These are phyloP conservation scores for Penicillium soppii DNA, from an alignment of 495 filamentous ascomycete species.

Conservation along the genomic window DNA sequence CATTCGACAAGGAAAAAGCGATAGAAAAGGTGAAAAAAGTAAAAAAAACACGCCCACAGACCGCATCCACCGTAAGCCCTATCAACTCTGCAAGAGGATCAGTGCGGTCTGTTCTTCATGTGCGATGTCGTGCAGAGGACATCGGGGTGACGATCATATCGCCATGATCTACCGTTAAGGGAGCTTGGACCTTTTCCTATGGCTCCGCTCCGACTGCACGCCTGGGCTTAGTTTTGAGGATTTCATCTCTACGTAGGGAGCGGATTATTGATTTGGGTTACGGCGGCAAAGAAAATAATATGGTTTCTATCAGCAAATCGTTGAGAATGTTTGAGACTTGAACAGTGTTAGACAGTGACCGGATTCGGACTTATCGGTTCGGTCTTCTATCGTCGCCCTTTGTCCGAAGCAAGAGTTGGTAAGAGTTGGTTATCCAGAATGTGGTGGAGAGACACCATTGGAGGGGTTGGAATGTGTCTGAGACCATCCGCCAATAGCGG, in stretches of 20 bases:
- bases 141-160: slow-evolving; percentile 20
- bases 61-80: slow-evolving; percentile 11
- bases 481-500: slow-evolving; percentile 15
- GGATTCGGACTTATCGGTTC: not conserved
- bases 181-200: slow-evolving; percentile 29
- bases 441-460: slow-evolving; percentile 18
- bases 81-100: slow-evolving; percentile 16
- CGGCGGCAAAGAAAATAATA: slow-evolving; percentile 5
- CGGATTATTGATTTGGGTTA: not conserved
- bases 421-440: slow-evolving; percentile 18
- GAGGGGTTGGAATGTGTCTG: slow-evolving; percentile 32
- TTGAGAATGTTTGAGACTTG: not conserved
- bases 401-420: not conserved
- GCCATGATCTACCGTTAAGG: slow-evolving; percentile 17
- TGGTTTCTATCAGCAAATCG: not conserved
- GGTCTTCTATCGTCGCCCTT: not conserved
- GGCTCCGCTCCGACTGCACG: slow-evolving; percentile 6
- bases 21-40: not conserved
- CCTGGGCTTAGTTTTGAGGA: not conserved
- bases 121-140: slow-evolving; percentile 28
- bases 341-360: too few relatives aligned
- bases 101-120: slow-evolving; percentile 13
- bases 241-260: not conserved
- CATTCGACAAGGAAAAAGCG: not conserved
- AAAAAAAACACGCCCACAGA: not conserved